Evolutionary conservation across 345 rosid genomes (phyloP), one percentile per base, ranked within the genome.

Genomic region (Hevea brasiliensis): DNA sequence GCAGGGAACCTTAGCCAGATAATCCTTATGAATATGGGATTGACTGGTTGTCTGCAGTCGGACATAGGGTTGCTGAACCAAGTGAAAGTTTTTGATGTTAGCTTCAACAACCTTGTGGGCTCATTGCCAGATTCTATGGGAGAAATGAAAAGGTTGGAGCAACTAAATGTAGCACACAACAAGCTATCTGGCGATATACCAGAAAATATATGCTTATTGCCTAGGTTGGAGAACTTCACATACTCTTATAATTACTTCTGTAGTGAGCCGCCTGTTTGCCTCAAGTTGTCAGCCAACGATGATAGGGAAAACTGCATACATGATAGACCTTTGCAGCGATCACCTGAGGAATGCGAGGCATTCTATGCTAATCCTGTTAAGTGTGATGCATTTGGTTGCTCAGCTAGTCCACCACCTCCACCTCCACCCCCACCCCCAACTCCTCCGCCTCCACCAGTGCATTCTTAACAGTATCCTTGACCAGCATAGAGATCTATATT

Each of bases 181-280:
- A 82, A 70, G 57, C 50, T 94, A 8, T 90, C 89, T 48, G 94
- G 92, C n/a, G 51, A 76, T 3, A 87, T 92, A 48, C 94, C 97
- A 0, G 74, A 81, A 44, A 86, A 88, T 56, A 84, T 92, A 21
- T 94, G 98, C 72, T 23, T 74, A 5, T 66, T 94, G 77, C 93
- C 93, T 1, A 88, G 69, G 40, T 73, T 94, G 75, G 84, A 92
- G 81, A 92, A 94, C 76, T 94, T 94, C 82, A 90, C 96, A 0
- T 90, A 77, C 73, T 87, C 92, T 7, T 61, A 76, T 35, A 94
- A 94, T 76, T 94, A 83, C 80, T 87, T 94, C 76, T 78, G 68
- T 71, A 61, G 73, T 1, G 97, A 87, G 79, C 93, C 98, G 40
- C 74, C 76, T 2, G 79, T 45, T 32, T 94, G 98, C 83, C 77